These are phyloP conservation scores for Mortierella sp. DNA, from an alignment of 371 early-diverging fungal genomes.

Conservation along the genomic window DNA sequence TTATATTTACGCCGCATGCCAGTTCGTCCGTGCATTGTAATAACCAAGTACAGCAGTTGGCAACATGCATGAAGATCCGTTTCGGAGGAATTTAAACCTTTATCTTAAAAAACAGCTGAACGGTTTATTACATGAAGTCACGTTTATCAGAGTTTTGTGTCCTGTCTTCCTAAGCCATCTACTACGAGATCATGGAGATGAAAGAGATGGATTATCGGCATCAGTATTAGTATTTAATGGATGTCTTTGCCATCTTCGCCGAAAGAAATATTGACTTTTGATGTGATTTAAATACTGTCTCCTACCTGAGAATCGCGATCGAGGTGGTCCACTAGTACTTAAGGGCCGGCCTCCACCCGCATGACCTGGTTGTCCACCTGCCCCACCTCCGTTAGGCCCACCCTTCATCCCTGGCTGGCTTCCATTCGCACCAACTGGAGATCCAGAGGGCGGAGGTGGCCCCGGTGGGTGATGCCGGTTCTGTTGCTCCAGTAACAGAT, in stretches of 20 bases:
- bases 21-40: neutral
- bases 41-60: neutral
- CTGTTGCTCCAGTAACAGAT: slow-evolving; percentile 68
- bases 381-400: slow-evolving; percentile 1
- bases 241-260: too few relatives aligned
- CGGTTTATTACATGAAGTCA: neutral
- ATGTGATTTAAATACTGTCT: neutral
- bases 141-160: slow-evolving; percentile 35
- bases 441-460: slow-evolving; percentile 29
- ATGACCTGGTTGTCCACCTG: slow-evolving; percentile 12
- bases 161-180: slow-evolving; percentile 44
- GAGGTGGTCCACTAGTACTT: slow-evolving; percentile 31
- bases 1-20: neutral
- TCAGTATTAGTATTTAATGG: neutral
- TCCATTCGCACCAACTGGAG: slow-evolving; percentile 22
- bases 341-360: slow-evolving; percentile 27
- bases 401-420: slow-evolving; percentile 21
- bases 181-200: neutral
- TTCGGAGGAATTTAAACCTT: slow-evolving; percentile 1
- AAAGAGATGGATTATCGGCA: neutral
- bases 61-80: neutral
- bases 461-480: slow-evolving; percentile 33
- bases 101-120: neutral
- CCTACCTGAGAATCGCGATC: slow-evolving; percentile 45
- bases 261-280: neutral